phyloP scores from a whole-genome alignment of 768 basidiomycete genomes.

The Macrolepiota dolichaula region DNA sequence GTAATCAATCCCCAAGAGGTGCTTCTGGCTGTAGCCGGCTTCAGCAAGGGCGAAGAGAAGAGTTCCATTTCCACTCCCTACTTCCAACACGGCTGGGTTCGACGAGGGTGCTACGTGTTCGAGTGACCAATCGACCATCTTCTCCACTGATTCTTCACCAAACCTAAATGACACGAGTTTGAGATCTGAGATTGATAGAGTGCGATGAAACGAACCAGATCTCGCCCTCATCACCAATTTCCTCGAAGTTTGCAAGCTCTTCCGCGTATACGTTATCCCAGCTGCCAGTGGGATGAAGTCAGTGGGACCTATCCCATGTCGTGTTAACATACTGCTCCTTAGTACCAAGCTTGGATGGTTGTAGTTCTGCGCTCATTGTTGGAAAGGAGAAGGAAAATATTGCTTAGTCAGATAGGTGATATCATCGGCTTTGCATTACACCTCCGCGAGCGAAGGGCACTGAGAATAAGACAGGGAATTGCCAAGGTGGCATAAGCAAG shows the following conservation, averaged over 20 bases:
- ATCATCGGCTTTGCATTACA: not conserved
- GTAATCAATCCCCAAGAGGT: slow-evolving; percentile 72
- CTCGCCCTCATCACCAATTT: slow-evolving; percentile 82
- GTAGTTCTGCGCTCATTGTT: slow-evolving; percentile 37
- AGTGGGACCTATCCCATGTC: not conserved
- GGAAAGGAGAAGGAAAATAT: slow-evolving; percentile 10
- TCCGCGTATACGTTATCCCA: slow-evolving; percentile 77
- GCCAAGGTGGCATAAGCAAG: not conserved
- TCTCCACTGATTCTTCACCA: slow-evolving; percentile 68
- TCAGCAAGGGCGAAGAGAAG: slow-evolving; percentile 69
- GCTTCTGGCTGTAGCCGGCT: slow-evolving; percentile 53
- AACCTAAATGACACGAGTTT: slow-evolving; percentile 51
- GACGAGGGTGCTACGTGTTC: slow-evolving; percentile 47
- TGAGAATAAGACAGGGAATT: not conserved
- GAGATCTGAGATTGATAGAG: slow-evolving; percentile 1
- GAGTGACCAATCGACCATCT: slow-evolving; percentile 75
- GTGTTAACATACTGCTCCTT: slow-evolving; percentile 63
- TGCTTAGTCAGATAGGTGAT: slow-evolving; percentile 29
- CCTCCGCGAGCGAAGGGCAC: not conserved
- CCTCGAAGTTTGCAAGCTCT: slow-evolving; percentile 70
- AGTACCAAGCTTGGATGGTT: slow-evolving; percentile 74
- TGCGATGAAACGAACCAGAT: slow-evolving; percentile 53
- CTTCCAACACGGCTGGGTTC: slow-evolving; percentile 60
- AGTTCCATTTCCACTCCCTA: slow-evolving; percentile 80
- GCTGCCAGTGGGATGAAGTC: slow-evolving; percentile 31